These are phyloP conservation scores for Coemansia guatemalensis DNA, from an alignment of 192 early-diverging fungal species.

Conservation along the genomic window DNA sequence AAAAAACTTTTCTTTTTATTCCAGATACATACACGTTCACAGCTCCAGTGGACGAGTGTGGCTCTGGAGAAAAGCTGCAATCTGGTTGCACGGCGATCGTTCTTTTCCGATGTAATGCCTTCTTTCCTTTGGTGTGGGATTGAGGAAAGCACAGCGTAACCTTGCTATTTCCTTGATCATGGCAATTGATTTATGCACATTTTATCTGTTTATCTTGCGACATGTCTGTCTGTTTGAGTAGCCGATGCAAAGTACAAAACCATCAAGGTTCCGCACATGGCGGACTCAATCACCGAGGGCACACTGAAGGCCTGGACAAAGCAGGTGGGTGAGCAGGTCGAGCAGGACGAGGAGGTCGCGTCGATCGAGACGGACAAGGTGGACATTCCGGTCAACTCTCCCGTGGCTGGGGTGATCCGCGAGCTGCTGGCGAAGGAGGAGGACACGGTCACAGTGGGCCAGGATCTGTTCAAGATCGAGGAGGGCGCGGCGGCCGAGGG, in stretches of 20 bases:
- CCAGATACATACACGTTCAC: too few relatives aligned
- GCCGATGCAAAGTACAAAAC: conserved; percentile 55
- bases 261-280: conserved; percentile 95
- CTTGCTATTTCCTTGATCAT: neutral
- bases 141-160: neutral
- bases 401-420: conserved; percentile 84
- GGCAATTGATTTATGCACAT: neutral
- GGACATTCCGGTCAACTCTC: conserved; percentile 97
- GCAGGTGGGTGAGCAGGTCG: conserved; percentile 94
- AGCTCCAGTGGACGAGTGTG: too few relatives aligned
- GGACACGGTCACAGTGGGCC: conserved; percentile 86
- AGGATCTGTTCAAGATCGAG: conserved; percentile 93
- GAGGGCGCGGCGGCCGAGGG: conserved; percentile 49
- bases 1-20: too few relatives aligned
- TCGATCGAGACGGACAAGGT: conserved; percentile 99
- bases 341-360: conserved; percentile 92
- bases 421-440: conserved; percentile 83
- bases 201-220: neutral
- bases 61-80: conserved; percentile 1
- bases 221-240: conserved; percentile 9
- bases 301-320: conserved; percentile 95
- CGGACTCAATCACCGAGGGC: conserved; percentile 98
- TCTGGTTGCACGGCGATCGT: neutral
- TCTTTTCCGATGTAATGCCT: too few relatives aligned
- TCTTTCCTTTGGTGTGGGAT: neutral